These are phyloP conservation scores for Yarrowia sp. DNA, from an alignment of 805 yeast genomes.

Conservation along the genomic window DNA sequence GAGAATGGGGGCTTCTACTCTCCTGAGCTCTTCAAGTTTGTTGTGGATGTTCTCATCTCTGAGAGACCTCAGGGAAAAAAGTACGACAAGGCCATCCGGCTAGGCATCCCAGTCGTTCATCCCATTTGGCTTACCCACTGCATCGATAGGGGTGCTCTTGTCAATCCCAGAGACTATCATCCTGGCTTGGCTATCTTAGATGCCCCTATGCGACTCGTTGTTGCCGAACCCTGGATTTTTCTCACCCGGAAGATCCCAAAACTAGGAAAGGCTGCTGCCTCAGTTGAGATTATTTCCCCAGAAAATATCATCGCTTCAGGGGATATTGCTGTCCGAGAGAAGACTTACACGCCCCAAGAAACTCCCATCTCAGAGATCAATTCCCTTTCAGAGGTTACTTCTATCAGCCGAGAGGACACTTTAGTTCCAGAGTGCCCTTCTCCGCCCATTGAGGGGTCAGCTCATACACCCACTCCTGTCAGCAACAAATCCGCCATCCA, in stretches of 20 bases:
- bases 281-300: no score
- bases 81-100: background rate
- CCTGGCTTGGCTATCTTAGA: background rate
- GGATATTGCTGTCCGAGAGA: no score
- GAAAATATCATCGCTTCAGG: no score
- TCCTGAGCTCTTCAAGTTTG: background rate
- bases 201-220: background rate
- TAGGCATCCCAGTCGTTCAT: background rate
- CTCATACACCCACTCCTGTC: no score
- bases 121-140: background rate
- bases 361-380: no score
- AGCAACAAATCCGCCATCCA: background rate
- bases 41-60: background rate
- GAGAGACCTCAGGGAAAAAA: background rate
- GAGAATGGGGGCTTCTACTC: background rate
- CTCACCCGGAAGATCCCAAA: background rate
- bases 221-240: background rate
- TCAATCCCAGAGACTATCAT: background rate
- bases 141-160: background rate
- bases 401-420: no score
- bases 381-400: no score
- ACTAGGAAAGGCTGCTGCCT: background rate
- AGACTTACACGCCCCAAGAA: no score
- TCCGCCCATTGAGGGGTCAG: background rate
- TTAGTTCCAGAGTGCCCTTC: no score